phyloP scores from a whole-genome alignment of 2,329 filamentous ascomycete genomes.

The Aspergillus caelatus region DNA sequence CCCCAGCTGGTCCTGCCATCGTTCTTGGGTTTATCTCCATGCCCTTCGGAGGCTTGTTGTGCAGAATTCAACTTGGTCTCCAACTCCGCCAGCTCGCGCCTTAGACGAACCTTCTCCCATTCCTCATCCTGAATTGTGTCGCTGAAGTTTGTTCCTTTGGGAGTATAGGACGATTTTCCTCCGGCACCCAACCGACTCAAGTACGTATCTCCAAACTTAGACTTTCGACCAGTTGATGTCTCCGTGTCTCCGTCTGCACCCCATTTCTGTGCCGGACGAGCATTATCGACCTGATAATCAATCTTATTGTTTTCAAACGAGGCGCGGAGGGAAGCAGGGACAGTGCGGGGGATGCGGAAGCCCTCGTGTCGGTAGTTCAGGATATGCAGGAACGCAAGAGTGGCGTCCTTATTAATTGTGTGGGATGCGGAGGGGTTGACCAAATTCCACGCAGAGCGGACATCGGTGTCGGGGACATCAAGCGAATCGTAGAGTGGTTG shows the following conservation, averaged over 20 bases:
- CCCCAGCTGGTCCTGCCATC: slow-evolving; percentile 79
- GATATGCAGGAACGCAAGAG: slow-evolving; percentile 92
- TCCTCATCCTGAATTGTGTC: slow-evolving; percentile 82
- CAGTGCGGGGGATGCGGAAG: slow-evolving; percentile 86
- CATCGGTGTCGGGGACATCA: slow-evolving; percentile 72
- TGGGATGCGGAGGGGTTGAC: slow-evolving; percentile 85
- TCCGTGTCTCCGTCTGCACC: slow-evolving; percentile 76
- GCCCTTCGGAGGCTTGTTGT: slow-evolving; percentile 70
- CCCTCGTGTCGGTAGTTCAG: slow-evolving; percentile 95
- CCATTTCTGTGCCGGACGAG: slow-evolving; percentile 73
- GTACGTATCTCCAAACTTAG: slow-evolving; percentile 97
- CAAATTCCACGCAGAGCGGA: slow-evolving; percentile 93
- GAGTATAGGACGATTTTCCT: slow-evolving; percentile 75
- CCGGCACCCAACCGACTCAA: slow-evolving; percentile 81
- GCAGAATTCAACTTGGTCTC: slow-evolving; percentile 85
- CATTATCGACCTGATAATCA: slow-evolving; percentile 88
- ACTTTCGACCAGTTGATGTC: slow-evolving; percentile 84
- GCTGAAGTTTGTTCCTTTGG: slow-evolving; percentile 87
- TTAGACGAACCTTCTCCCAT: slow-evolving; percentile 95
- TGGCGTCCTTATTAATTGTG: slow-evolving; percentile 91
- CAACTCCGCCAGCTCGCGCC: slow-evolving; percentile 87
- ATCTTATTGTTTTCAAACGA: slow-evolving; percentile 96
- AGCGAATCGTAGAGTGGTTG: slow-evolving; percentile 77
- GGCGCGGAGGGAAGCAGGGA: slow-evolving; percentile 85
- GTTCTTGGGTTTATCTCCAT: slow-evolving; percentile 58